phyloP scores from a whole-genome alignment of 805 yeast species.

The Tetrapisispora nanseiensis region DNA sequence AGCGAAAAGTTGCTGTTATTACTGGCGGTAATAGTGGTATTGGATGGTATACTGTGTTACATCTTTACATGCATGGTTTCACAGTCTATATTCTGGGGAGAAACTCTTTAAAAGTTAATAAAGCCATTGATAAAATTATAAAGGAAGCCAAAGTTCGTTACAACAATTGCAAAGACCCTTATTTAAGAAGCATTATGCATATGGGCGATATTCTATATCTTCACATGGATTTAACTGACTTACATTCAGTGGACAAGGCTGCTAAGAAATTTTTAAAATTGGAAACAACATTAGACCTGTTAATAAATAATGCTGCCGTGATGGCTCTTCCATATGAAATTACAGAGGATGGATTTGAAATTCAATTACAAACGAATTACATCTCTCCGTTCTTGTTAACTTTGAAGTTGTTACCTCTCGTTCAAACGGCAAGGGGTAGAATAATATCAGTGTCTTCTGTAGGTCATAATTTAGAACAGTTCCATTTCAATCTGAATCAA shows the following conservation, averaged over 20 bases:
- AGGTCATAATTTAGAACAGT: constrained; percentile 48
- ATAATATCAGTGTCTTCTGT: constrained; percentile 56
- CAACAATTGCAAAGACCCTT: constrained; percentile 11
- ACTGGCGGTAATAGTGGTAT: constrained; percentile 80
- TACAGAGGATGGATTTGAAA: constrained; percentile 65
- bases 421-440: constrained; percentile 37
- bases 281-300: constrained; percentile 46
- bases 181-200: constrained; percentile 11
- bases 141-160: constrained; percentile 38
- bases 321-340: constrained; percentile 62
- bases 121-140: constrained; percentile 46
- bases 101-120: constrained; percentile 42
- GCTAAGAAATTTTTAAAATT: constrained; percentile 35
- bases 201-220: constrained; percentile 46
- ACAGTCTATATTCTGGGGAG: constrained; percentile 69
- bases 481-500: constrained; percentile 37
- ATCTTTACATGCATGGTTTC: constrained; percentile 71
- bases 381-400: constrained; percentile 67
- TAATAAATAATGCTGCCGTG: constrained; percentile 72
- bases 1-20: constrained; percentile 56
- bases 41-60: constrained; percentile 68
- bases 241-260: constrained; percentile 40
- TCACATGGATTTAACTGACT: constrained; percentile 45
- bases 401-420: constrained; percentile 43
- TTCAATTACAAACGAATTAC: constrained; percentile 72